Percentiles rank a stretch among this genome's conserved stretches.
Conservation (phyloP, 2,329 filamentous ascomycete genomes). For the Pyricularia sp. region DNA sequence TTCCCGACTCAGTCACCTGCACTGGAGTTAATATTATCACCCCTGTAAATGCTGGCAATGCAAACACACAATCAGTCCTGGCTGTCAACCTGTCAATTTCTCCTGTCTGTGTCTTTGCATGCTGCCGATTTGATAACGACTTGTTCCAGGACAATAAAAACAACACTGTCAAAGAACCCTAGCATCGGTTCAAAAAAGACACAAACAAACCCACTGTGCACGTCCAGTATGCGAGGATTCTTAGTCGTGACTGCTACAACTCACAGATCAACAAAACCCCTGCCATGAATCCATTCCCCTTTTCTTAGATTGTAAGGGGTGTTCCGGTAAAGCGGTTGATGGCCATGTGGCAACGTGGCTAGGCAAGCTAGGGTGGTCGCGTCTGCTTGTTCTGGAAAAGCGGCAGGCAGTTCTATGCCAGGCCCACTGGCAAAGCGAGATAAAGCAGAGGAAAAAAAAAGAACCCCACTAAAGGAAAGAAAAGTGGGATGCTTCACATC, state of each 20-base stretch:
- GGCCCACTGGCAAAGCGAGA: background rate
- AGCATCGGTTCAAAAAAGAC: background rate
- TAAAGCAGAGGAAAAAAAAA: too few species aligned
- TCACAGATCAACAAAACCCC: background rate
- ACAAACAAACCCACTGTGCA: background rate
- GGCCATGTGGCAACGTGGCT: background rate
- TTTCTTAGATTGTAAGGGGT: background rate
- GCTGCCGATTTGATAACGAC: background rate
- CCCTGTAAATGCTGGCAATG: background rate
- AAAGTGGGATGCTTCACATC: background rate
- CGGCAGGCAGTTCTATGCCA: background rate
- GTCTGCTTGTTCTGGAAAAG: background rate
- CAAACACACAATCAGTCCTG: background rate
- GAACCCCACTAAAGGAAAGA: background rate
- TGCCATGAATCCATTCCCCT: background rate
- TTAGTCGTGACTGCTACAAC: background rate
- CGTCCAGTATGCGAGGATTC: background rate
- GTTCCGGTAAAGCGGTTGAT: background rate
- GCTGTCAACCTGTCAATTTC: background rate
- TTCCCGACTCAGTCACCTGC: background rate
- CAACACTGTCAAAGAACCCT: background rate
- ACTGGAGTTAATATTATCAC: background rate
- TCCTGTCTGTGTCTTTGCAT: background rate
- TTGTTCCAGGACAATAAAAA: background rate
- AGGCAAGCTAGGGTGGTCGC: background rate